Evolutionary conservation across 495 filamentous ascomycete genomes (phyloP).

Genomic region (Friedmanniomyces simplex): DNA sequence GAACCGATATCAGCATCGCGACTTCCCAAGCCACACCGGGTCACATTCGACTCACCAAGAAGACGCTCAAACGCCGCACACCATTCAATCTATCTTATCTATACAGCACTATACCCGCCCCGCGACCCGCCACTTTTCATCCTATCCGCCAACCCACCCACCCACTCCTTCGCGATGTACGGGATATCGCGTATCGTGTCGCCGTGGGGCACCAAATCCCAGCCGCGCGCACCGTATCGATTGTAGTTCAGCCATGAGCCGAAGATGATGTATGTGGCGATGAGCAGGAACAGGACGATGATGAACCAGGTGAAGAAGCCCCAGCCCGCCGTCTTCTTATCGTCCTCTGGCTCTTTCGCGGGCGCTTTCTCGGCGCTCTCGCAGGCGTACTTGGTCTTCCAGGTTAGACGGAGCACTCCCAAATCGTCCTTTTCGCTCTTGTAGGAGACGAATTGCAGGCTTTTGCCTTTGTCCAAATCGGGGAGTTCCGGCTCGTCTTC

Average conservation of each 20-base stretch:
- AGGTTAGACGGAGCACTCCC: conserved; percentile 58
- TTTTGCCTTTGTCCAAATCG: conserved; percentile 39
- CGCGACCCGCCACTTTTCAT: conserved; percentile 61
- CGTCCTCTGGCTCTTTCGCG: conserved; percentile 33
- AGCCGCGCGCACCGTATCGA: conserved; percentile 85
- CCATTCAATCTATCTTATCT: conserved; percentile 20
- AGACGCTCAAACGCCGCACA: neutral
- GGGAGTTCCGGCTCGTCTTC: conserved; percentile 29
- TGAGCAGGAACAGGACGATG: conserved; percentile 76
- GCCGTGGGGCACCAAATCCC: conserved; percentile 88
- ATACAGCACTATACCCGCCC: conserved; percentile 93
- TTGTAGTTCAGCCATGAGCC: conserved; percentile 99
- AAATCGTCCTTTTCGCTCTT: conserved; percentile 37
- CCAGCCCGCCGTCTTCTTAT: conserved; percentile 47
- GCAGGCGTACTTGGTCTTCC: conserved; percentile 81
- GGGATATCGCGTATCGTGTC: conserved; percentile 88
- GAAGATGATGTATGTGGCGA: conserved; percentile 90
- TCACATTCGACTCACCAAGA: neutral
- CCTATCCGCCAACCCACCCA: conserved; percentile 63
- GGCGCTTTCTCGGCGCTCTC: conserved; percentile 33
- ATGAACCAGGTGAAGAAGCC: conserved; percentile 97
- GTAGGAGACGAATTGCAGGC: conserved; percentile 65
- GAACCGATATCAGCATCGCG: neutral
- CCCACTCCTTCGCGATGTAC: conserved; percentile 85
- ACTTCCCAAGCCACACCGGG: neutral